phyloP scores from a whole-genome alignment of 1,284 basidiomycete species.

The Mycocalia duriaeana region DNA sequence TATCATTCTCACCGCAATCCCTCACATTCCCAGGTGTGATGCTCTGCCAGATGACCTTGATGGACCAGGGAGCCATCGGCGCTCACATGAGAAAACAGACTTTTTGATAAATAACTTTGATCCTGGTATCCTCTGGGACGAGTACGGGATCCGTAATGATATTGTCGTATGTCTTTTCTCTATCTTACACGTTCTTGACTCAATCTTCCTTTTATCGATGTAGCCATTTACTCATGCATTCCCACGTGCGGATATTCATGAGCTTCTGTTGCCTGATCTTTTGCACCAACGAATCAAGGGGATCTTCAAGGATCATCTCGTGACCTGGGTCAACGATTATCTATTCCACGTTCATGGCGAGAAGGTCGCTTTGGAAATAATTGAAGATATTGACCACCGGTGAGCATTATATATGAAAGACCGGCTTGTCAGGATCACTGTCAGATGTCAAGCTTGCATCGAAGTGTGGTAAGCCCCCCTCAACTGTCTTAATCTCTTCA shows the following conservation, averaged over 20 bases:
- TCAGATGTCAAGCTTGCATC: slow-evolving; percentile 3
- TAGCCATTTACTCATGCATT: slow-evolving; percentile 32
- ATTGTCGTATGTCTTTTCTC: slow-evolving; percentile 16
- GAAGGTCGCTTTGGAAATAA: slow-evolving; percentile 12
- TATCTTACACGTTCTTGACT: slow-evolving; percentile 7
- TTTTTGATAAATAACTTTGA: slow-evolving; percentile 12
- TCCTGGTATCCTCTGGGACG: slow-evolving; percentile 19
- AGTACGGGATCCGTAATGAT: slow-evolving; percentile 24
- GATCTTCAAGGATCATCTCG: slow-evolving; percentile 21
- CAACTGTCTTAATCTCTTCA: not conserved
- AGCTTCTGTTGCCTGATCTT: slow-evolving; percentile 1
- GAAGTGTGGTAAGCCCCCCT: slow-evolving; percentile 1
- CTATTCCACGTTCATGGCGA: slow-evolving; percentile 13
- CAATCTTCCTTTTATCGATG: not conserved
- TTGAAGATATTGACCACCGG: slow-evolving; percentile 24
- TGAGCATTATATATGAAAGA: slow-evolving; percentile 4
- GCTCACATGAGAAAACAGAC: slow-evolving; percentile 21
- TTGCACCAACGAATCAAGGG: slow-evolving; percentile 8
- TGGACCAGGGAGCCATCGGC: slow-evolving; percentile 6
- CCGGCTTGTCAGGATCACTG: not conserved
- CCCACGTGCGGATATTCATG: slow-evolving; percentile 15
- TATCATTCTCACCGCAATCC: too few relatives aligned
- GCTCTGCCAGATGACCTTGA: slow-evolving; percentile 18
- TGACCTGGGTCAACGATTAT: slow-evolving; percentile 21
- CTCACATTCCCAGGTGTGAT: slow-evolving; percentile 19